Evolutionary conservation across 106 monocot genomes (phyloP), one percentile per base, ranked within the genome.

Genomic region (Dendrobium chrysotoxum): DNA sequence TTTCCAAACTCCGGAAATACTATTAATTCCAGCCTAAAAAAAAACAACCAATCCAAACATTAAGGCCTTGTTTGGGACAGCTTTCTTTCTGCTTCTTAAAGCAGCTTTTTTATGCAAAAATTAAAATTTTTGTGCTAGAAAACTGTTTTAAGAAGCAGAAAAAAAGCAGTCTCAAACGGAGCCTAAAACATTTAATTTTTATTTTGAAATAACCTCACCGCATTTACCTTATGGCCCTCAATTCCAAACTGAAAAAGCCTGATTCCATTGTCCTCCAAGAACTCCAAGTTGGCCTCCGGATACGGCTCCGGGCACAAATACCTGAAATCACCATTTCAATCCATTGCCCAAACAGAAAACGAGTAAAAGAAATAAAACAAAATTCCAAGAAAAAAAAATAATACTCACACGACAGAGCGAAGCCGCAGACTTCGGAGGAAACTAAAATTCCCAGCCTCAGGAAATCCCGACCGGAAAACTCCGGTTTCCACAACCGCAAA

Each of bases 381-480:
- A 4, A 3, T 44, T 45, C 55, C 4, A 42, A 21, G 17, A 6
- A 74, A 30, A 74, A 35, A 16, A 39, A 20, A 72, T 6, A 53
- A 13, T 1, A 72, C 85, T 47, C 40, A 89, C 89, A 89, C 53
- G 31, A 86, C 80, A 17, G 86, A 84, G 25, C 82, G 81, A 18
- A 89, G 86, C 28, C 53, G 75, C 45, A 89, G 81, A 53, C 76
- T 85, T 65, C 46, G 64, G 72, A 89, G 71, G 80, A 86, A 89
- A 28, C 86, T 38, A 72, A 89, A 87, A 75, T 87, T 89, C 23
- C 70, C 75, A 17, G 80, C 39, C 25, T 85, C 82, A 2, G 89
- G 89, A 39, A 85, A 86, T 46, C 89, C 84, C 40, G 89, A 89
- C n/a, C 89, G 81, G 84, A 80, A 89, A 6, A 86, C 84, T 5